These are phyloP conservation scores for Bimuria novae-zelandiae DNA, from an alignment of 2,329 filamentous ascomycete species.

Conservation along the genomic window DNA sequence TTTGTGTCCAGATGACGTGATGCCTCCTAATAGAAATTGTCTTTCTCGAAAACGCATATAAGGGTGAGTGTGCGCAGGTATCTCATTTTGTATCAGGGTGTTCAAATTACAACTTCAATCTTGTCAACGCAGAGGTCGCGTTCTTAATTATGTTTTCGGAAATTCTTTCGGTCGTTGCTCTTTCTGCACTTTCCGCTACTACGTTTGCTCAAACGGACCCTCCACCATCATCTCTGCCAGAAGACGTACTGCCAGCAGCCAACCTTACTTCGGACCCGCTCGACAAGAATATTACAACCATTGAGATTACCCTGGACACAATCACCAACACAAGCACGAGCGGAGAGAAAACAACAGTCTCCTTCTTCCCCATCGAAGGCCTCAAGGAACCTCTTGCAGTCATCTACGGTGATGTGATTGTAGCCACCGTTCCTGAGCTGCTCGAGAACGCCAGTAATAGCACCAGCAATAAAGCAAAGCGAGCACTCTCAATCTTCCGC, in stretches of 20 bases:
- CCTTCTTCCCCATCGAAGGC: slow-evolving; percentile 12
- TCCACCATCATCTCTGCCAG: neutral
- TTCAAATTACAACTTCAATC: neutral
- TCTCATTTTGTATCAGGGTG: neutral
- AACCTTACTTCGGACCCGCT: slow-evolving; percentile 5
- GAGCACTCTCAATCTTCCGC: slow-evolving; percentile 13
- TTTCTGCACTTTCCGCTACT: neutral
- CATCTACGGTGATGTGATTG: slow-evolving; percentile 15
- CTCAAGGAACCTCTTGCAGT: slow-evolving; percentile 8
- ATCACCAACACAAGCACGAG: neutral
- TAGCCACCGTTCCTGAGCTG: slow-evolving; percentile 10
- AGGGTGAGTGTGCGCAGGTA: neutral
- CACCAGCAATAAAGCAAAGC: neutral
- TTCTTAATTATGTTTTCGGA: neutral
- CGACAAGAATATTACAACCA: slow-evolving; percentile 5
- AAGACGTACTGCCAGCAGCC: slow-evolving; percentile 3
- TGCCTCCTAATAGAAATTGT: neutral
- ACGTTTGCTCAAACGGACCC: neutral
- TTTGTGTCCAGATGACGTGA: neutral
- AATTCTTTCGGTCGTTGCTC: neutral
- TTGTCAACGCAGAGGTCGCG: neutral
- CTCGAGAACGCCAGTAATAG: neutral
- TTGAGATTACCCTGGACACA: slow-evolving; percentile 6
- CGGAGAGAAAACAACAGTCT: slow-evolving; percentile 5
- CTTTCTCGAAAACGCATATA: neutral